Evolutionary conservation across 2,329 filamentous ascomycete species (phyloP), one percentile per base, ranked within the genome.

Genomic region (Herpotrichia juniperi): DNA sequence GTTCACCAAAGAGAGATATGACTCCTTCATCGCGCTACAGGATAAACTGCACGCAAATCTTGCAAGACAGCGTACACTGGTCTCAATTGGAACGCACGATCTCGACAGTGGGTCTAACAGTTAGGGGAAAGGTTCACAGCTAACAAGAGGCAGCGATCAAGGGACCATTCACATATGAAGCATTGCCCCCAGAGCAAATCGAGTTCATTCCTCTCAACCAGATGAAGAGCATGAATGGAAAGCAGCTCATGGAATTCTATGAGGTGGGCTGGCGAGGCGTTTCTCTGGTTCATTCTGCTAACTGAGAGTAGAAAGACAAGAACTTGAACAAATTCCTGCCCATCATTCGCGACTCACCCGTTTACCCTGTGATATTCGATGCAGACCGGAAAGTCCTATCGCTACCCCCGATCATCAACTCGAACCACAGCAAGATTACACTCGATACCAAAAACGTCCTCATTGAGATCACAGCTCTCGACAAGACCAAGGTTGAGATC

Each of bases 41-140:
- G 96, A 99, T 79, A 99, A 99, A 80, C 85, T 99, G 42, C 94
- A 99, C 79, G 89, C 93, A 74, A 99, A 99, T 72, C 80, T 99
- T 61, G 96, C 94, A 43, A 87, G 94, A 56, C 90, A 97, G 76
- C 83, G 94, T 66, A 97, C 93, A 1, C 79, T 99, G 42, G 93
- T 97, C n/a, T 90, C 93, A 19, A 97, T 99, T 70, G 94, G 94
- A 64, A 99, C 94, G 3, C 94, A 99, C 76, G 93, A 99, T 73
- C 81, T 97, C 58, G 93, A 97, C 72, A 97, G 67, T 71, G 56
- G 40, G 68, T 64, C 10, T 31, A 14, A 9, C 2, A 21, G 22
- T 28, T 4, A 31, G 21, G 2, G 21, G 21, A 4, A 28, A 45
- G 35, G 22, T n/a, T 17, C 45, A 35, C 7, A 8, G 45, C 62